Percentiles rank a stretch among this genome's conserved stretches.
These are phyloP conservation scores for Eutypa lata DNA, from an alignment of 2,329 filamentous ascomycete genomes.

Conservation along the genomic window DNA sequence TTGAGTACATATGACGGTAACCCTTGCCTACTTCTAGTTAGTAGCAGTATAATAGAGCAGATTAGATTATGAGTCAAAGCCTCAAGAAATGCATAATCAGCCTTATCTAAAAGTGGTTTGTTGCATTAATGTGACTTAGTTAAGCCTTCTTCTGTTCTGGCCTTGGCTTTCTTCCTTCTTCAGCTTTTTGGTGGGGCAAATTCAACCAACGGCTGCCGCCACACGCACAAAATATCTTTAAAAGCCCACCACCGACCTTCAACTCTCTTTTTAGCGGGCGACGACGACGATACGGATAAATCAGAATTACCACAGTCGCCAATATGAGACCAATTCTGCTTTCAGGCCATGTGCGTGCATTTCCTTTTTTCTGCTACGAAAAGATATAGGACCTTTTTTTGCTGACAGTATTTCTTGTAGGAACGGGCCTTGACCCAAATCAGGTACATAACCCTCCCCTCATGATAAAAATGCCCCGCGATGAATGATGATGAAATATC, in stretches of 20 bases:
- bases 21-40: too few relatives aligned
- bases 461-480: conserved; percentile 4
- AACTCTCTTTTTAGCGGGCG: not conserved
- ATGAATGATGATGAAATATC: not conserved
- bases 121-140: too few relatives aligned
- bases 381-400: too few relatives aligned
- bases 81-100: too few relatives aligned
- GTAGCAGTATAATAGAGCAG: too few relatives aligned
- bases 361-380: not conserved
- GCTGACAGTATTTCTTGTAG: conserved; percentile 35
- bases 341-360: conserved; percentile 70
- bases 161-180: too few relatives aligned
- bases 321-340: conserved; percentile 96
- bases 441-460: conserved; percentile 52
- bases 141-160: too few relatives aligned
- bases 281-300: conserved; percentile 5
- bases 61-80: too few relatives aligned
- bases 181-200: not conserved
- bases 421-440: conserved; percentile 95
- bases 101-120: too few relatives aligned
- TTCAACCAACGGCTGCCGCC: not conserved
- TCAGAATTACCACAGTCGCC: conserved; percentile 29
- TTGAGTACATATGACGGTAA: too few relatives aligned
- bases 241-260: not conserved
- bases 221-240: conserved; percentile 1